These are phyloP conservation scores for Suillus subluteus DNA, from an alignment of 768 basidiomycete genomes.

Conservation along the genomic window DNA sequence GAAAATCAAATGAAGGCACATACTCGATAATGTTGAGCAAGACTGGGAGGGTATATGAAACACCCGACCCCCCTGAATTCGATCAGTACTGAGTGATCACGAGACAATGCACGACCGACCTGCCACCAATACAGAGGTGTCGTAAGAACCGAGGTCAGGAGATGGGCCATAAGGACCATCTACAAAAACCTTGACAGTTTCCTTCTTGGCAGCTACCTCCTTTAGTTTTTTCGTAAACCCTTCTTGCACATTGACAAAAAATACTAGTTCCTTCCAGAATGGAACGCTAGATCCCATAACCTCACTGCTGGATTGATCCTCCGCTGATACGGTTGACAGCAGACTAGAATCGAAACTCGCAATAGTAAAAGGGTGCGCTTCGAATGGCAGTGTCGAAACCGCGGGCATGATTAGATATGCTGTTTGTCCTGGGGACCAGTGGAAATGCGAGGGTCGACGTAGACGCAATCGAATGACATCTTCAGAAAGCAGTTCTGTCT, in stretches of 20 bases:
- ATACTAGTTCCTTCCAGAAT: conserved; percentile 48
- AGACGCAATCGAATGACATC: conserved; percentile 52
- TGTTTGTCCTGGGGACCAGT: conserved; percentile 58
- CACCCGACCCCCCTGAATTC: conserved; percentile 49
- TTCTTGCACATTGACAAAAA: conserved; percentile 59
- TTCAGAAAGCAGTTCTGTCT: conserved; percentile 46
- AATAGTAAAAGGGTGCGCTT: conserved; percentile 69
- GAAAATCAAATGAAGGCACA: conserved; percentile 11
- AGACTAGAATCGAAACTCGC: conserved; percentile 40
- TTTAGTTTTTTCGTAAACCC: conserved; percentile 62
- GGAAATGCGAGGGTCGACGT: conserved; percentile 48
- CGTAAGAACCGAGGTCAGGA: conserved; percentile 43
- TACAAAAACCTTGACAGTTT: conserved; percentile 48
- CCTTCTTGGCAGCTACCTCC: conserved; percentile 33
- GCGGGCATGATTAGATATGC: conserved; percentile 54
- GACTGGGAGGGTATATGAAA: conserved; percentile 50
- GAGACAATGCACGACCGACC: conserved; percentile 35
- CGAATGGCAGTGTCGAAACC: conserved; percentile 47
- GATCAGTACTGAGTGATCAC: neutral
- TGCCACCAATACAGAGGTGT: conserved; percentile 52
- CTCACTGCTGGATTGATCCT: neutral
- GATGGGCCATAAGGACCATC: conserved; percentile 63
- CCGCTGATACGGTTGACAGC: conserved; percentile 13
- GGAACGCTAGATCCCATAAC: neutral
- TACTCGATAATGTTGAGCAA: conserved; percentile 48